Evolutionary conservation across 345 rosid genomes (phyloP), one percentile per base, ranked within the genome.

Genomic region (Populus euphratica): DNA sequence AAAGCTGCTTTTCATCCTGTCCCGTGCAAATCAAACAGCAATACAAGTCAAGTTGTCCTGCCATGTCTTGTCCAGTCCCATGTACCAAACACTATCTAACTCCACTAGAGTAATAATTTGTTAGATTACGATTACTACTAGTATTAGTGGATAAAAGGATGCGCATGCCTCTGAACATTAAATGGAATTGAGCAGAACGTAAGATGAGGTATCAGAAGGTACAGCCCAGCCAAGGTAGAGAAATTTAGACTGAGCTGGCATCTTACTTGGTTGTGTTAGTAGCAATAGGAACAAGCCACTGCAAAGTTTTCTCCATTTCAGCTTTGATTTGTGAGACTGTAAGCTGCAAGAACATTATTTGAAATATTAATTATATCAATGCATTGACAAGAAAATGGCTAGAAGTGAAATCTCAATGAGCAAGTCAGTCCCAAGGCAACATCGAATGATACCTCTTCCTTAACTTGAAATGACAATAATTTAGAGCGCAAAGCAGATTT

Each of bases 251-350:
- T 27, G 43, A 49, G 75, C 25, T 47, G 43, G 43, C 65, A 71
- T 56, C 81, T 85, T 92, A 96, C 97, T 92, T 96, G 83, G 98
- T 93, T 27, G 99, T 96, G 84, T 93, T 92, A 64, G 91, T 81
- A 59, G 99, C 97, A 83, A 96, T 86, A 50, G 95, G 99, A 81
- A 92, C 97, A 71, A 96, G 97, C 98, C 99, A 96, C 79, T 89
- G 97, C 84, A 93, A 84, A 9, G 97, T 93, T 83, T 91, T 89
- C 88, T 94, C 98, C 95, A 96, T 96, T 86, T 96, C 94, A 16
- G 90, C 95, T 87, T 90, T 96, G 79, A 96, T 96, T 84, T 92
- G 93, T 21, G 86, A 74, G 54, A 92, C 88, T 17, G 93, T 87
- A 69, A 91, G 91, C 99, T 93, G 90, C 81, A 85, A 76, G 59